Evolutionary conservation across 1,284 basidiomycete genomes (phyloP).

Genomic region (Fomitopsis palustris): DNA sequence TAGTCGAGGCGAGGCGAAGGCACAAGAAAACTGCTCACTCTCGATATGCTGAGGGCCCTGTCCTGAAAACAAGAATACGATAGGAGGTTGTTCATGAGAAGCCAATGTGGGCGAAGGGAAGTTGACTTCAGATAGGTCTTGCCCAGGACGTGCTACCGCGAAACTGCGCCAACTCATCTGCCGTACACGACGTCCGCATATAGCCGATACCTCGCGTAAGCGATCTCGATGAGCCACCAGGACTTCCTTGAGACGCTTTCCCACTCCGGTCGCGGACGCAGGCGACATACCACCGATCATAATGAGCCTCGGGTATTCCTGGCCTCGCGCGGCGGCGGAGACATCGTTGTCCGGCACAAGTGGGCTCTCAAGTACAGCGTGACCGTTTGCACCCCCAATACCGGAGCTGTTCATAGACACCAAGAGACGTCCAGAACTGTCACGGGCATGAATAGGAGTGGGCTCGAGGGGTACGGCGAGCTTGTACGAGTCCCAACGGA

Average conservation of each 20-base stretch:
- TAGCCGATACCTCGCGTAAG: conserved; percentile 7
- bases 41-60: conserved; percentile 9
- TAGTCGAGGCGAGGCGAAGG: conserved; percentile 2
- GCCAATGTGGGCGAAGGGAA: conserved; percentile 23
- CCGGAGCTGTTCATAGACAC: conserved; percentile 41
- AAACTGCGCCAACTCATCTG: conserved; percentile 34
- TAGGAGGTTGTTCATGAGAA: too few species aligned
- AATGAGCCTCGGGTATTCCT: too few species aligned
- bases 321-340: too few species aligned
- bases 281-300: background rate
- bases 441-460: conserved; percentile 25
- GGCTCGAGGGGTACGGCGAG: conserved; percentile 23
- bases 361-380: conserved; percentile 38
- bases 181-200: conserved; percentile 26
- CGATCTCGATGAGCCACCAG: conserved; percentile 23
- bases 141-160: conserved; percentile 22
- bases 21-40: background rate
- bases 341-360: too few species aligned
- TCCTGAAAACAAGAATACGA: conserved; percentile 26
- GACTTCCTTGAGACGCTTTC: conserved; percentile 16
- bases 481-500: conserved; percentile 34
- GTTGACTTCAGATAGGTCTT: conserved; percentile 24
- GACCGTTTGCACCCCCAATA: conserved; percentile 41
- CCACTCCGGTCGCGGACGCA: conserved; percentile 22
- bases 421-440: conserved; percentile 21